A percentile compares a stretch with the other conserved stretches of the same genome.
Evolutionary conservation across 2,329 filamentous ascomycete species (phyloP).

Genomic region (Sporothrix pallida): DNA sequence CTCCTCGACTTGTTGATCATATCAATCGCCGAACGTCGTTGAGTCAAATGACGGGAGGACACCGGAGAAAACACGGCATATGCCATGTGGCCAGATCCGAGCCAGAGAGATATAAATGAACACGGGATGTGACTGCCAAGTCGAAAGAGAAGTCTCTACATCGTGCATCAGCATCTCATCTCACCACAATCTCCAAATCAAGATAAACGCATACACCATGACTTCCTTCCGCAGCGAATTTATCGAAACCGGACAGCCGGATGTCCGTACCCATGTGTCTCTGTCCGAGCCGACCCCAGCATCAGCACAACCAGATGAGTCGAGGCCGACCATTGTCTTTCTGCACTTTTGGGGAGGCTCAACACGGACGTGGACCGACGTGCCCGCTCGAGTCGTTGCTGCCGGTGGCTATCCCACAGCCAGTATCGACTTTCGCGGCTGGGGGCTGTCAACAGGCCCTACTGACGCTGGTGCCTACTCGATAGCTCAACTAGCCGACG

Average conservation of each 20-base stretch:
- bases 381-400: conserved; percentile 35
- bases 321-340: conserved; percentile 40
- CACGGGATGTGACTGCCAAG: background rate
- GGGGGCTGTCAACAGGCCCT: conserved; percentile 46
- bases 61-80: conserved; percentile 9
- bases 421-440: conserved; percentile 47
- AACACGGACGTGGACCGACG: conserved; percentile 43
- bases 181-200: background rate
- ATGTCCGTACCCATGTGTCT: conserved; percentile 20
- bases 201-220: background rate
- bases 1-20: too few relatives aligned
- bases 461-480: conserved; percentile 41
- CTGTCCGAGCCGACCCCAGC: background rate
- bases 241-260: background rate
- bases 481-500: conserved; percentile 40
- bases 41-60: background rate
- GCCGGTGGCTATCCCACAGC: conserved; percentile 39
- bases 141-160: background rate
- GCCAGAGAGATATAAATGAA: background rate
- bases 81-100: background rate
- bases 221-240: conserved; percentile 13
- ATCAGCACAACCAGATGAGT: background rate
- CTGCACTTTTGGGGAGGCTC: conserved; percentile 50
- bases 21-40: background rate
- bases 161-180: background rate